Evolutionary conservation across 2,329 filamentous ascomycete species (phyloP), one percentile per base, ranked within the genome.

Genomic region (Ascochyta lentis): DNA sequence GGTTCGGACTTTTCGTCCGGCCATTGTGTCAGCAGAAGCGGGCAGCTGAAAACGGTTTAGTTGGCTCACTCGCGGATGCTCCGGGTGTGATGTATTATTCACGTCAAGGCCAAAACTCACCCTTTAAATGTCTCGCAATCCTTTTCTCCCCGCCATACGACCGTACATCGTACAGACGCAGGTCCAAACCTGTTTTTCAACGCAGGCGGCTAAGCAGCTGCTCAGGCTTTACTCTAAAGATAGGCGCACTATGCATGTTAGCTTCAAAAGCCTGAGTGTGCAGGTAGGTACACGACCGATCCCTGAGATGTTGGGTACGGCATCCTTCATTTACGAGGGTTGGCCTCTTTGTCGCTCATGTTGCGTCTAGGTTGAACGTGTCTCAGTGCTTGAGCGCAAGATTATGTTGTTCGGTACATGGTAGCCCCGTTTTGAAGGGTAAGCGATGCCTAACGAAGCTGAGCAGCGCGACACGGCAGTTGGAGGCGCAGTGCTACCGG

Each of bases 31-130:
- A 31, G 10, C 19, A 19, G 10, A 31, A 33, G 31, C 46, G 37
- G 29, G 42, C 15, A 12, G 23, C 48, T 24, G 12, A 19, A 55
- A 31, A 13, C n/a, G 16, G 53, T 6, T 41, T 49, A 41, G 41
- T 13, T 27, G n/a, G 16, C 39, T 42, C 38, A 41, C 34, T 13
- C 12, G 22, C 41, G 53, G 47, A 56, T 24, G 19, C 38, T 3
- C 24, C 47, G 48, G 53, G 51, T 47, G 7, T 37, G 53, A 56
- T 56, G 53, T 48, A 34, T 47, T 50, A 51, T 51, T 34, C 31
- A 40, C 37, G 34, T 50, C 38, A 47, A 51, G 33, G 26, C 39
- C 38, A 4, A 39, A 37, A 19, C n/a, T 31, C 9, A 9, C 15
- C 15, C 15, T 35, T 56, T 33, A 43, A 37, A 56, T 16, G 23